Percentiles rank a stretch among this genome's conserved stretches.
phyloP scores from a whole-genome alignment of 2,329 filamentous ascomycete genomes.

The Calonectria naviculata region DNA sequence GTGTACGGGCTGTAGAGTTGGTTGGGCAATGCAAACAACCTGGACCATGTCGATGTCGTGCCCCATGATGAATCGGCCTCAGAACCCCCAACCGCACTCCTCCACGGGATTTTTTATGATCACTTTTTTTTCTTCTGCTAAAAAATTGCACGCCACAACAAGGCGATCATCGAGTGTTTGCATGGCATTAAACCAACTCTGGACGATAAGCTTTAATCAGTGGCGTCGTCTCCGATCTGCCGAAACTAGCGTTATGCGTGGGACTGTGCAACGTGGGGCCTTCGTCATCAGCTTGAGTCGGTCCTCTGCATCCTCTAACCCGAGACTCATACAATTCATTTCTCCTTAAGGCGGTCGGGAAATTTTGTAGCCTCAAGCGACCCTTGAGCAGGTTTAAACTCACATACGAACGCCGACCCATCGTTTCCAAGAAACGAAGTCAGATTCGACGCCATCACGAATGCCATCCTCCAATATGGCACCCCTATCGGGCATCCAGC shows the following conservation, averaged over 20 bases:
- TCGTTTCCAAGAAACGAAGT: not conserved
- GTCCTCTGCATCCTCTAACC: slow-evolving; percentile 20
- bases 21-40: slow-evolving; percentile 17
- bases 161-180: slow-evolving; percentile 8
- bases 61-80: slow-evolving; percentile 22
- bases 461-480: not conserved
- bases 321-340: slow-evolving; percentile 12
- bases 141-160: not conserved
- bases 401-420: not conserved
- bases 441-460: not conserved
- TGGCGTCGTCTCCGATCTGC: slow-evolving; percentile 22
- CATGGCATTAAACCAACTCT: slow-evolving; percentile 10
- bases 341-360: slow-evolving; percentile 11
- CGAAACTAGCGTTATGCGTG: slow-evolving; percentile 19
- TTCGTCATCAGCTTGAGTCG: slow-evolving; percentile 15
- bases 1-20: not conserved
- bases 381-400: not conserved
- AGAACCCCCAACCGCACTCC: not conserved
- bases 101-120: not conserved
- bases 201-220: slow-evolving; percentile 17
- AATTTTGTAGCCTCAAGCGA: slow-evolving; percentile 5
- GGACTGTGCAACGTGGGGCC: slow-evolving; percentile 22
- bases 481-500: slow-evolving; percentile 34
- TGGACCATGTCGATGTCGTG: slow-evolving; percentile 14
- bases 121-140: not conserved